phyloP scores from a whole-genome alignment of 176 grass and related monocot species.

The Tillandsia fasciculata region DNA sequence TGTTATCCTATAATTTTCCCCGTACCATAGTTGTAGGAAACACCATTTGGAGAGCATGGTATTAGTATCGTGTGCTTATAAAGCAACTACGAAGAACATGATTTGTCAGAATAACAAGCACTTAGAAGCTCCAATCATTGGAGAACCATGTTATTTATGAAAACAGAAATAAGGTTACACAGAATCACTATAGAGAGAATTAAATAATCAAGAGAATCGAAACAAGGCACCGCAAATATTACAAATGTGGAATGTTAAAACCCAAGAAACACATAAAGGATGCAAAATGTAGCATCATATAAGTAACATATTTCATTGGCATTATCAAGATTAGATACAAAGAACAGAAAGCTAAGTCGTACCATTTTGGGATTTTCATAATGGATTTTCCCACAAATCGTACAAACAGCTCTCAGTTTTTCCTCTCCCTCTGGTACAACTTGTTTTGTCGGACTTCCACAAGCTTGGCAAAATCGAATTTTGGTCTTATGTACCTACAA shows the following conservation, averaged over 20 bases:
- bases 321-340: not conserved
- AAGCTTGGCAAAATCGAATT: slow-evolving; percentile 56
- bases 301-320: too few species aligned
- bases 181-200: not conserved
- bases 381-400: slow-evolving; percentile 77
- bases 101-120: too few species aligned
- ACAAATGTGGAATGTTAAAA: too few species aligned
- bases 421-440: slow-evolving; percentile 81
- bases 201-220: not conserved
- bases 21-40: too few species aligned
- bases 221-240: not conserved
- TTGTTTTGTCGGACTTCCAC: slow-evolving; percentile 76
- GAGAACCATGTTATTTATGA: not conserved
- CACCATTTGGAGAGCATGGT: too few species aligned
- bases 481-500: slow-evolving; percentile 58
- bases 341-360: slow-evolving; percentile 1
- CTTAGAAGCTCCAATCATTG: not conserved
- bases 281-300: too few species aligned
- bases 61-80: too few species aligned
- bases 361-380: slow-evolving; percentile 99
- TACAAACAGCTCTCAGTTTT: slow-evolving; percentile 82
- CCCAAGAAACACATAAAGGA: too few species aligned
- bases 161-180: not conserved
- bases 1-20: too few species aligned
- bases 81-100: too few species aligned